A percentile compares a stretch with the other conserved stretches of the same genome.
phyloP scores from a whole-genome alignment of 2,329 filamentous ascomycete species.

The Phyllosticta citriasiana region DNA sequence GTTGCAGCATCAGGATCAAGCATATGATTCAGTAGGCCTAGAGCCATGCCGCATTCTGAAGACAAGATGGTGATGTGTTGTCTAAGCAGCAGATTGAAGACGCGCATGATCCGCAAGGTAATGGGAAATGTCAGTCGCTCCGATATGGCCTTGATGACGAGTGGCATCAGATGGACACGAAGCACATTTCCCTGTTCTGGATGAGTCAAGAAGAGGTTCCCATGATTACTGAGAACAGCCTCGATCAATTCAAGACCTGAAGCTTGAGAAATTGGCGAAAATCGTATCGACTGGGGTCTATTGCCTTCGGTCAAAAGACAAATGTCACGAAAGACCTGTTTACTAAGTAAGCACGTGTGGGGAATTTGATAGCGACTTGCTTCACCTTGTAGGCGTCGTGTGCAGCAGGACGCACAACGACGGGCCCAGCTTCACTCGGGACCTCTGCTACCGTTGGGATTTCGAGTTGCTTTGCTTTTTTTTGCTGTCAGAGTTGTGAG shows the following conservation, averaged over 20 bases:
- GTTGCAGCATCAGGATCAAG: constrained; percentile 72
- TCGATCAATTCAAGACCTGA: constrained; percentile 90
- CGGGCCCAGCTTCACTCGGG: constrained; percentile 51
- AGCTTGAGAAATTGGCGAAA: constrained; percentile 66
- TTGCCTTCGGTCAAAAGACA: constrained; percentile 81
- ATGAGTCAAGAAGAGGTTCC: constrained; percentile 67
- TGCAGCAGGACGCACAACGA: constrained; percentile 64
- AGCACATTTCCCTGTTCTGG: constrained; percentile 73
- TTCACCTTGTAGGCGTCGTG: constrained; percentile 70
- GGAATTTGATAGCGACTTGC: neutral
- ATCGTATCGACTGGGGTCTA: constrained; percentile 69
- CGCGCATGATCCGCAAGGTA: constrained; percentile 70
- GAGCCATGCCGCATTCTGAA: constrained; percentile 70
- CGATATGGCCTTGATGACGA: constrained; percentile 67
- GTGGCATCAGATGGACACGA: constrained; percentile 67
- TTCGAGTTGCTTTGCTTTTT: constrained; percentile 33
- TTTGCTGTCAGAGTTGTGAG: neutral
- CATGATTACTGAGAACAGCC: constrained; percentile 77
- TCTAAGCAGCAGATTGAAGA: constrained; percentile 71
- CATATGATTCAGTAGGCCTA: constrained; percentile 73
- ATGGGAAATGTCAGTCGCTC: constrained; percentile 72
- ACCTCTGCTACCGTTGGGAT: constrained; percentile 56
- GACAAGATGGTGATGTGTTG: constrained; percentile 66
- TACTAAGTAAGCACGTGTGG: constrained; percentile 8
- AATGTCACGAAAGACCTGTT: constrained; percentile 74